Base-by-base conservation (phyloP, 768 basidiomycete genomes). In the Sarcomyxa edulis region DNA sequence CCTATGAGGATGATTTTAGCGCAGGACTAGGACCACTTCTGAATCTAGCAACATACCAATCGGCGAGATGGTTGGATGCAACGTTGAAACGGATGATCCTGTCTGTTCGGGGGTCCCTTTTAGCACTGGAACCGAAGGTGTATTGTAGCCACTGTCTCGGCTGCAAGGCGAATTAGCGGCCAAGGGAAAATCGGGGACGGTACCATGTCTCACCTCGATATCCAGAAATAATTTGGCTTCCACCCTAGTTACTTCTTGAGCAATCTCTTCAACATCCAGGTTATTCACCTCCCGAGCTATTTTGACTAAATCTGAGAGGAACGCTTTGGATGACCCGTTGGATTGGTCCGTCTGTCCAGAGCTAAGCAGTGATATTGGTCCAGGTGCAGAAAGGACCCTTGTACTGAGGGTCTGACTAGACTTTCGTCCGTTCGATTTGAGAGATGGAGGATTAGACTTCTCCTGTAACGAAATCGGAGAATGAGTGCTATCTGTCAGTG, bases 81-180 rank as follows among this genome's bases (percentile, higher is more conserved):
- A 68, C 62, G 44, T 85, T 88, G 49, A 88, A 87, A 15, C 74
- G 68, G 5, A 76, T 74, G 32, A 94, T 88, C 2, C 86, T 72
- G 47, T 88, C 84, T 10, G 60, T 67, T 45, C 76, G 72, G 11
- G 72, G 66, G 37, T 78, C 72, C 53, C 81, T 85, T 50, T 75
- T 78, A 30, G 77, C 78, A 11, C n/a, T n/a, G 9, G 74, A 76
- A 43, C 71, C 74, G 54, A 84, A 80, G 22, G 79, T 85, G 57
- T 85, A 88, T 35, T 81, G 71, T 14, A 95, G 69, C 81, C 91
- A 90, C 54, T 95, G 82, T 37, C 92, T 76, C 18, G 92, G 89
- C 90, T 94, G 45, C 16, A 33, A 37, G 36, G n/a, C 32, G 28
- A 52, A 31, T 37, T 22, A 42, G 43, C n/a, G 15, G 21, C 16